Evolutionary conservation across 441 rosid genomes (phyloP).

Genomic region (Arabidopsis hybrid): DNA sequence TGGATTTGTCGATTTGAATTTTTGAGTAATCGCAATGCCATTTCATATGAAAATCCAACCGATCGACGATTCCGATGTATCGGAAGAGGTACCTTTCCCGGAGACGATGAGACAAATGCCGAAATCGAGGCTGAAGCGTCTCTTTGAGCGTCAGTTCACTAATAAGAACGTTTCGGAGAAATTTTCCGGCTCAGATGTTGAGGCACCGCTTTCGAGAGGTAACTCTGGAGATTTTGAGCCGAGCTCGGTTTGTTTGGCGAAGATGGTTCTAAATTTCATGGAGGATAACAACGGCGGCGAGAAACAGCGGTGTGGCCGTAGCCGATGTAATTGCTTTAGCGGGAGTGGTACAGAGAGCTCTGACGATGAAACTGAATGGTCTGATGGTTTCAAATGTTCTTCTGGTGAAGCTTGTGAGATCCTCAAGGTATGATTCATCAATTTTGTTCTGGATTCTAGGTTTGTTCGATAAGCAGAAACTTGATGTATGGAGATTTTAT

Average conservation of each 20-base stretch:
- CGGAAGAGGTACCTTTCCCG: constrained; percentile 45
- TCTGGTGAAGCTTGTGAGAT: constrained; percentile 57
- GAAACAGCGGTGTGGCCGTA: constrained; percentile 58
- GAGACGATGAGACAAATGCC: constrained; percentile 68
- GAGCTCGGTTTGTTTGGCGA: constrained; percentile 78
- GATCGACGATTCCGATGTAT: constrained; percentile 55
- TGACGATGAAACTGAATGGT: constrained; percentile 65
- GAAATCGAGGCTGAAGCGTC: constrained; percentile 81
- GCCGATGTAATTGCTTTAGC: constrained; percentile 70
- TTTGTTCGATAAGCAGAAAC: background rate
- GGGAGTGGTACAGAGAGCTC: constrained; percentile 65
- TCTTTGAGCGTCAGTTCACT: constrained; percentile 82
- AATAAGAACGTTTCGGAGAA: constrained; percentile 56
- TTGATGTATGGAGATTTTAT: constrained; percentile 1
- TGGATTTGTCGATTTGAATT: constrained; percentile 21
- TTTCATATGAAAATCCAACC: constrained; percentile 84
- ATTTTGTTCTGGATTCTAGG: background rate
- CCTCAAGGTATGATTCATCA: constrained; percentile 59
- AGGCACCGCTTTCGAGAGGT: constrained; percentile 51
- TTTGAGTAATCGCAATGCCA: constrained; percentile 49
- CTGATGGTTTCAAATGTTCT: constrained; percentile 41
- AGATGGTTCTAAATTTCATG: constrained; percentile 82
- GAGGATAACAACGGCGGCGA: constrained; percentile 55
- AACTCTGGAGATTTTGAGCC: constrained; percentile 72
- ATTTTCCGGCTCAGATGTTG: constrained; percentile 44